Evolutionary conservation across 2,329 filamentous ascomycete genomes (phyloP).

Genomic region (Aphanoascus verrucosus): DNA sequence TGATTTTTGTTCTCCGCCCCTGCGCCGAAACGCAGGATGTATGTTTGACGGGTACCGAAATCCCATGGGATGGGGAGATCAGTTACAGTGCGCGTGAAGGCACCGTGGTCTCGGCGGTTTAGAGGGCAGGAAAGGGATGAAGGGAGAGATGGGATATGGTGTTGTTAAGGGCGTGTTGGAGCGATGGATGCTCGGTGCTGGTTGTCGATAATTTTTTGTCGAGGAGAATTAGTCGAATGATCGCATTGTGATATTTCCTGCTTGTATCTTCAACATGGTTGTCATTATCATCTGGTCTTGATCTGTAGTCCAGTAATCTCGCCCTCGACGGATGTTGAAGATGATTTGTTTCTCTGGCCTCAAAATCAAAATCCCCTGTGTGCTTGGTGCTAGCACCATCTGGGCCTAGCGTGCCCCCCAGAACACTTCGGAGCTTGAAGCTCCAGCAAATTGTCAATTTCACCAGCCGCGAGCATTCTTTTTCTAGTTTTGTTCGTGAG

Average conservation of each 20-base stretch:
- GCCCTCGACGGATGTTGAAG: background rate
- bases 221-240: no score
- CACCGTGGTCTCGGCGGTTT: conserved; percentile 45
- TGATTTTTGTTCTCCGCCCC: conserved; percentile 60
- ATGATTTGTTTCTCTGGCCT: background rate
- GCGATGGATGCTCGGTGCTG: background rate
- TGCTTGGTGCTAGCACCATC: background rate
- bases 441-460: no score
- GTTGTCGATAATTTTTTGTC: no score
- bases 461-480: no score
- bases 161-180: background rate
- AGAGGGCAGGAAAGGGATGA: background rate
- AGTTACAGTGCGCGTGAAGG: conserved; percentile 45
- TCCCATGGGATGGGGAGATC: conserved; percentile 50
- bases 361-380: background rate
- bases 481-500: no score
- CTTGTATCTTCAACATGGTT: no score
- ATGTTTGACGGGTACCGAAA: conserved; percentile 60
- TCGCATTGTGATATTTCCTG: no score
- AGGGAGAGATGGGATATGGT: background rate
- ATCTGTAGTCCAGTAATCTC: no score
- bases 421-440: no score
- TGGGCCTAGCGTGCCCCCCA: background rate
- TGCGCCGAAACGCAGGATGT: conserved; percentile 24
- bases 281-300: no score